Percentiles rank a stretch among this genome's conserved stretches.
Conservation (phyloP, 305 asterid species). For the Fraxinus xanthoxyloides region DNA sequence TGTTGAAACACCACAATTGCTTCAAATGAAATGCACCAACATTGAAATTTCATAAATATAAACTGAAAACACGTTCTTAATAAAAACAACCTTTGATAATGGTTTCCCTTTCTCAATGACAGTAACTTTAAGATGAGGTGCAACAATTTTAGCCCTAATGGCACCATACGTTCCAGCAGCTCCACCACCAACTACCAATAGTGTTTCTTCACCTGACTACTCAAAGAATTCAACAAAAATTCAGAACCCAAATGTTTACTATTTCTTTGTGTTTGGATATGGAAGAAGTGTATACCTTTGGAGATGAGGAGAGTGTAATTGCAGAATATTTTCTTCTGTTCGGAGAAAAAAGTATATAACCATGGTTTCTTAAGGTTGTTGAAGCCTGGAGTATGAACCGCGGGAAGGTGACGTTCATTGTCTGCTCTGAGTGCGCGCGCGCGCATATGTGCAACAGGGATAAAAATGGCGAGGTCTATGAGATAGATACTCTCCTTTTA, state of each 20-base stretch:
- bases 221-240: constrained; percentile 12
- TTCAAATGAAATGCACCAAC: constrained; percentile 2
- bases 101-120: constrained; percentile 86
- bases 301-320: constrained; percentile 36
- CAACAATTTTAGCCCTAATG: constrained; percentile 80
- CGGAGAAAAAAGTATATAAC: constrained; percentile 27
- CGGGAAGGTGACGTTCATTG: constrained; percentile 42
- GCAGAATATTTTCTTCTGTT: constrained; percentile 38
- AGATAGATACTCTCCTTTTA: neutral
- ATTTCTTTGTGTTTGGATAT: neutral
- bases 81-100: constrained; percentile 60
- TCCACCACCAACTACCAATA: constrained; percentile 89
- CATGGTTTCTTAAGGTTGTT: constrained; percentile 16
- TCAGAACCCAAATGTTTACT: neutral
- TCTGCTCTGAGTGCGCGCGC: neutral
- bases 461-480: neutral
- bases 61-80: neutral
- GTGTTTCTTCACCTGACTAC: constrained; percentile 57
- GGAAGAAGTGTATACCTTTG: constrained; percentile 38
- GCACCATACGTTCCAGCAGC: constrained; percentile 96
- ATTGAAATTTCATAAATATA: neutral
- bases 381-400: constrained; percentile 42
- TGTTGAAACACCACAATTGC: constrained; percentile 31
- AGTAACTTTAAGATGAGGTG: constrained; percentile 68
- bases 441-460: neutral